Conservation (phyloP, 1,284 basidiomycete genomes). For the Cutaneotrichosporon cyanovorans region DNA sequence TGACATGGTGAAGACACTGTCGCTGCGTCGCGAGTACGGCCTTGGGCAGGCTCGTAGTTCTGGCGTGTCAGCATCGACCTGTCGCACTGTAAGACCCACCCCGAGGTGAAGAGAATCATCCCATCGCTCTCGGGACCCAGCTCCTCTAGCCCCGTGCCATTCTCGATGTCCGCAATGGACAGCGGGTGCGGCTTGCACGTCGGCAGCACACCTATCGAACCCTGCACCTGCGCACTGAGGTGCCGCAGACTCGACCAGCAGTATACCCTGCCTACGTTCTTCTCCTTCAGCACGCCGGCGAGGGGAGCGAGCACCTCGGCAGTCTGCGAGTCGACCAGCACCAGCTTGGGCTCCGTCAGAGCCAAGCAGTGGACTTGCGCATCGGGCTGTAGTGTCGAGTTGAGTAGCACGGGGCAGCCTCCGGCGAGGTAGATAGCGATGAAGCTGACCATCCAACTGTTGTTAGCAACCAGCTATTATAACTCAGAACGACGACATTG, state of each 20-base stretch:
- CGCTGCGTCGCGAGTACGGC: constrained; percentile 37
- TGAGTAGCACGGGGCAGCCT: constrained; percentile 31
- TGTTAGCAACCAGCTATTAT: constrained; percentile 12
- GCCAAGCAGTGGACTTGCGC: constrained; percentile 25
- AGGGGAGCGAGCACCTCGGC: constrained; percentile 22
- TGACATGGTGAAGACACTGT: constrained; percentile 7
- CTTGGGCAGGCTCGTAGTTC: constrained; percentile 25
- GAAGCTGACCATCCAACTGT: constrained; percentile 33
- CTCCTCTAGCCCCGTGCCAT: constrained; percentile 9
- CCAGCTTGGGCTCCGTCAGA: constrained; percentile 25
- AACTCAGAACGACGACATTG: too few species aligned
- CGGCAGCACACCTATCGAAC: neutral
- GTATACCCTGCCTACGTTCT: constrained; percentile 4
- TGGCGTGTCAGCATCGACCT: constrained; percentile 4
- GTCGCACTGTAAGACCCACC: constrained; percentile 3
- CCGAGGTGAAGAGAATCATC: constrained; percentile 38
- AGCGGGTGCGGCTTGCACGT: neutral
- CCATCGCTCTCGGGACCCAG: constrained; percentile 36
- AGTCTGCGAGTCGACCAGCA: constrained; percentile 29
- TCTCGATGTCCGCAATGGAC: constrained; percentile 2
- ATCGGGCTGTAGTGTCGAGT: constrained; percentile 17
- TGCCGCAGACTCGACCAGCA: constrained; percentile 6
- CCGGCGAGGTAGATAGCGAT: constrained; percentile 33
- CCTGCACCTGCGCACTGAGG: neutral
- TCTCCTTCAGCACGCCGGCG: neutral